phyloP scores from a whole-genome alignment of 2,329 filamentous ascomycete species.

The Penicillium expansum region DNA sequence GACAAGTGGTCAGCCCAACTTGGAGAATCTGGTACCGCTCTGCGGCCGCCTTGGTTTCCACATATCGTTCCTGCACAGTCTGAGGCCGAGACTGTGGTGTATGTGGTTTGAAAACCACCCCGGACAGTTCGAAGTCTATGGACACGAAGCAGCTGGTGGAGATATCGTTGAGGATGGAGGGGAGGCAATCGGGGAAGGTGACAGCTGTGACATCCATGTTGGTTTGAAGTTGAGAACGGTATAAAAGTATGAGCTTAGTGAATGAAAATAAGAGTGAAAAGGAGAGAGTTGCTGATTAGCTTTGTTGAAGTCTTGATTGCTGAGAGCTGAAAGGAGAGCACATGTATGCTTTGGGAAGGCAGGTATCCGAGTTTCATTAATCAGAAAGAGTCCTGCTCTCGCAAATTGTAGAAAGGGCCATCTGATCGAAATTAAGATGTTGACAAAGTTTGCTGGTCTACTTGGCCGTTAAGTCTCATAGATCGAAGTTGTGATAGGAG shows the following conservation, averaged over 20 bases:
- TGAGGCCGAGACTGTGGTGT: conserved; percentile 43
- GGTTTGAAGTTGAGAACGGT: neutral
- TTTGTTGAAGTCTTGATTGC: neutral
- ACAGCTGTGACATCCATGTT: conserved; percentile 57
- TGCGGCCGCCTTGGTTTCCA: conserved; percentile 59
- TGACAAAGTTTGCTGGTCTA: neutral
- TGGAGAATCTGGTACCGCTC: conserved; percentile 64
- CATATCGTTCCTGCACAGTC: conserved; percentile 60
- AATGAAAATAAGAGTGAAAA: neutral
- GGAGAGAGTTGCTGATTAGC: neutral
- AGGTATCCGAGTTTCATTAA: neutral
- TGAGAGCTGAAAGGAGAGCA: neutral
- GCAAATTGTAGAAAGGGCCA: neutral
- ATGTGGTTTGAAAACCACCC: conserved; percentile 51
- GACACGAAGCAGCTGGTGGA: conserved; percentile 60
- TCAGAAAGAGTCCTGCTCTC: neutral
- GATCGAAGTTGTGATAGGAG: neutral
- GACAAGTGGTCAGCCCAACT: conserved; percentile 64
- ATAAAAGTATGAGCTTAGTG: neutral
- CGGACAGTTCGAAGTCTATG: conserved; percentile 66
- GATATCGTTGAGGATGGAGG: conserved; percentile 58
- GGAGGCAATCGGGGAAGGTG: conserved; percentile 51
- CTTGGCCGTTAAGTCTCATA: neutral
- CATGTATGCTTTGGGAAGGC: neutral
- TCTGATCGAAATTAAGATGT: neutral